A percentile compares a stretch with the other conserved stretches of the same genome.
Conservation (phyloP, 257 asterid species). For the Linaria vulgaris region DNA sequence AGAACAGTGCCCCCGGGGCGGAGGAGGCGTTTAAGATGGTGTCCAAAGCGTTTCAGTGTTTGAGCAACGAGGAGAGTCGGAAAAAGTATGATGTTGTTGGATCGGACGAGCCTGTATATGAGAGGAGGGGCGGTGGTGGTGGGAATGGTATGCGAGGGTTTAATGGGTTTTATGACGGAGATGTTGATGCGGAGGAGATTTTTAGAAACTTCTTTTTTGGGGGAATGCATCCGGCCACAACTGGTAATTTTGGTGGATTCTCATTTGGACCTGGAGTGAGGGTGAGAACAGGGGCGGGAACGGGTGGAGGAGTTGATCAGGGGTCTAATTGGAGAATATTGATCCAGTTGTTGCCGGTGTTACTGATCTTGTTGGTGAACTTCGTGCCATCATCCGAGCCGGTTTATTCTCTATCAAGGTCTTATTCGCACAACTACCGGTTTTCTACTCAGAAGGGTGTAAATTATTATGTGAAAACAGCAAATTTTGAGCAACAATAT, state of each 20-base stretch:
- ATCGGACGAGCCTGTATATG: conserved; percentile 68
- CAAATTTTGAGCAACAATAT: conserved; percentile 73
- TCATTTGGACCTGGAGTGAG: conserved; percentile 78
- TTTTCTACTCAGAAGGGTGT: conserved; percentile 74
- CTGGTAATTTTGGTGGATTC: conserved; percentile 71
- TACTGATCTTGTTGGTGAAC: conserved; percentile 69
- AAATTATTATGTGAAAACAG: conserved; percentile 66
- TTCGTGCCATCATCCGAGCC: conserved; percentile 91
- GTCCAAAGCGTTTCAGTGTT: conserved; percentile 39
- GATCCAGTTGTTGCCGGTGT: conserved; percentile 74
- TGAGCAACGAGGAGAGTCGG: conserved; percentile 72
- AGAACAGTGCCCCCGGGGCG: conserved; percentile 88
- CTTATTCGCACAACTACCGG: conserved; percentile 50
- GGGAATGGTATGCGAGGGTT: conserved; percentile 66
- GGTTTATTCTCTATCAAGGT: conserved; percentile 52
- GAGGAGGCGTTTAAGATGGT: conserved; percentile 98
- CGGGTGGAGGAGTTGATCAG: conserved; percentile 43
- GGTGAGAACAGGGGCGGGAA: conserved; percentile 55
- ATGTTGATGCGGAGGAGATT: conserved; percentile 87
- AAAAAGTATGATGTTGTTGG: conserved; percentile 68
- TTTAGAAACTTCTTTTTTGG: conserved; percentile 92
- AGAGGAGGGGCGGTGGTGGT: conserved; percentile 45
- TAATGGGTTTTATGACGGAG: conserved; percentile 68
- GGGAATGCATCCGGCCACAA: conserved; percentile 75
- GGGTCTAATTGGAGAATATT: conserved; percentile 62